A percentile compares a stretch with the other conserved stretches of the same genome.
Conservation (phyloP, 164 flowering plant genomes). For the Magnolia sinica region DNA sequence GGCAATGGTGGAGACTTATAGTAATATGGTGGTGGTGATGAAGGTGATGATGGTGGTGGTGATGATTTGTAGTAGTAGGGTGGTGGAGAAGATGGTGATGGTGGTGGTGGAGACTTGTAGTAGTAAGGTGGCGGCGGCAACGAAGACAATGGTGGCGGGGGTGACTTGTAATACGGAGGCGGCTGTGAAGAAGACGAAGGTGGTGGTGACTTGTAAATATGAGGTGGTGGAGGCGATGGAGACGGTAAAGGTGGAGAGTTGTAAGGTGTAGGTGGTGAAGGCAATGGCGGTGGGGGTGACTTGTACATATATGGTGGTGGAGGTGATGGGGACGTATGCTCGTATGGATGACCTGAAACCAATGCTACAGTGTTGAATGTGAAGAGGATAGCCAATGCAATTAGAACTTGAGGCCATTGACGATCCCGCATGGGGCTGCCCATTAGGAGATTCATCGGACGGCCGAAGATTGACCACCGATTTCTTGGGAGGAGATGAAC, state of each 20-base stretch:
- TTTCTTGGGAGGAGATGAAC: neutral
- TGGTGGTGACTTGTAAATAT: constrained; percentile 25
- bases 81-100: neutral
- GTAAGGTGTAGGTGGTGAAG: neutral
- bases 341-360: constrained; percentile 3
- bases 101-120: neutral
- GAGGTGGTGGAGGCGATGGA: constrained; percentile 47
- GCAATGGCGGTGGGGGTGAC: neutral
- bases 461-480: neutral
- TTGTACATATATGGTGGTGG: constrained; percentile 3
- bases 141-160: neutral
- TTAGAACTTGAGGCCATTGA: neutral
- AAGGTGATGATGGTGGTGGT: neutral
- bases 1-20: neutral
- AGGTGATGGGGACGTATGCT: constrained; percentile 22
- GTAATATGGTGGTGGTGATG: constrained; percentile 24
- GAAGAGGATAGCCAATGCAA: constrained; percentile 15
- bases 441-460: neutral
- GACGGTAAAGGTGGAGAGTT: constrained; percentile 10
- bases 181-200: constrained; percentile 37
- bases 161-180: neutral
- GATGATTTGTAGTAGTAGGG: neutral
- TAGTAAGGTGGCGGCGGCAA: neutral
- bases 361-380: constrained; percentile 33
- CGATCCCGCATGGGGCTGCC: neutral